Conservation (phyloP, 2,329 filamentous ascomycete species). For the Stemphylium beticola region DNA sequence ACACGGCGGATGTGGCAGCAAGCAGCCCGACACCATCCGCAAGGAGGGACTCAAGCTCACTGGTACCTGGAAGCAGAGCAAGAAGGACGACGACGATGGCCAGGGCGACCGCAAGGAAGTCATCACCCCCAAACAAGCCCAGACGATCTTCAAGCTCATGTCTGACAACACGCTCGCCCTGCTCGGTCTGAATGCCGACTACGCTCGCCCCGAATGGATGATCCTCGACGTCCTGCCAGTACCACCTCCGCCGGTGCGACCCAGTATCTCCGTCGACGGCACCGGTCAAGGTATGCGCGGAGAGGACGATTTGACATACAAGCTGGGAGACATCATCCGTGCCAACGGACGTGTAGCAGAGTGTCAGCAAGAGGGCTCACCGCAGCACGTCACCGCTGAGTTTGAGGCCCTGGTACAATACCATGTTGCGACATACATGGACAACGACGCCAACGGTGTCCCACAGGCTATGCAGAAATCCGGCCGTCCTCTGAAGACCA, state of each 20-base stretch:
- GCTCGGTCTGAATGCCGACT: conserved; percentile 92
- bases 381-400: conserved; percentile 87
- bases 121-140: conserved; percentile 83
- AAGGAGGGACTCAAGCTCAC: conserved; percentile 85
- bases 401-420: conserved; percentile 94
- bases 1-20: conserved; percentile 93
- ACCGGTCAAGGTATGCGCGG: conserved; percentile 90
- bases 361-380: conserved; percentile 88
- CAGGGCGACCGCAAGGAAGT: conserved; percentile 72
- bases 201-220: conserved; percentile 98
- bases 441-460: conserved; percentile 96
- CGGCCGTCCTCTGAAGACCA: conserved; percentile 93
- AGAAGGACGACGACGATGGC: conserved; percentile 76
- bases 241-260: conserved; percentile 91
- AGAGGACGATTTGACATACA: conserved; percentile 99
- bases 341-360: conserved; percentile 94
- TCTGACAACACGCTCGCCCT: conserved; percentile 79
- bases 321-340: conserved; percentile 96
- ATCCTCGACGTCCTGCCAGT: conserved; percentile 93
- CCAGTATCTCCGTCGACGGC: conserved; percentile 96
- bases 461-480: conserved; percentile 97
- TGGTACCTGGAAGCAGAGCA: conserved; percentile 73
- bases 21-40: conserved; percentile 79
- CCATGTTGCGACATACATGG: conserved; percentile 99
- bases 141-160: conserved; percentile 87